Base-by-base conservation (phyloP, 225 moss, liverwort and hornwort species). In the Rhytidiadelphus loreus region DNA sequence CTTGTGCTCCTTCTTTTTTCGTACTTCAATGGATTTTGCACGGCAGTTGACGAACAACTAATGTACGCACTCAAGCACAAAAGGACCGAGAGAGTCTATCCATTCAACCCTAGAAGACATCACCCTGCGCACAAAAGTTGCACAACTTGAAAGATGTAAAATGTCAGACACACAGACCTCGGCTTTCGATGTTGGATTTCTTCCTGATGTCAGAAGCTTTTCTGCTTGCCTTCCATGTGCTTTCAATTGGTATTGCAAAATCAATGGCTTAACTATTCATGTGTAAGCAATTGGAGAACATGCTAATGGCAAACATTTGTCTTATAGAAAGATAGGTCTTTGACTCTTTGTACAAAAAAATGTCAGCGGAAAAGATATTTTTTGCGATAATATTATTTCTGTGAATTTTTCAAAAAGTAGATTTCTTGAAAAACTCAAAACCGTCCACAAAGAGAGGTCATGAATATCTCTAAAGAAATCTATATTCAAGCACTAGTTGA, bases 311-410 rank as follows among this genome's bases (percentile, higher is more conserved):
- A 74, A 74, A 7, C 30, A 74, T 48, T 48, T 48, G 4, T 18
- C 18, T 18, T 29, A 28, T 43, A 43, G 11, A 73, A 69, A 29
- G 6, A 73, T 29, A 46, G 2, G 4, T 73, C 28, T 18, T n/a
- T n/a, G n/a, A n/a, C n/a, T n/a, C n/a, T n/a, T 11, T 2, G 2
- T 73, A 1, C 0, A 28, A 0, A 6, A 73, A 74, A 20, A 74
- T 48, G 32, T 6, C 2, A 28, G 7, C 48, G 4, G 6, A 7
- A 73, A 17, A 0, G n/a, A 9, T 26, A 2, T 43, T 8, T 70
- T 70, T 39, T 24, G 9, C 6, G 10, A 44, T 16, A 1, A 29
- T 5, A 72, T 6, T 3, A 17, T 29, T 72, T 16, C 8, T 72
- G 7, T 26, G 25, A 43, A 71, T 7, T 41, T 44, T 70, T 44